Base-by-base conservation (phyloP, 768 basidiomycete genomes). In the Kwoniella sp. region DNA sequence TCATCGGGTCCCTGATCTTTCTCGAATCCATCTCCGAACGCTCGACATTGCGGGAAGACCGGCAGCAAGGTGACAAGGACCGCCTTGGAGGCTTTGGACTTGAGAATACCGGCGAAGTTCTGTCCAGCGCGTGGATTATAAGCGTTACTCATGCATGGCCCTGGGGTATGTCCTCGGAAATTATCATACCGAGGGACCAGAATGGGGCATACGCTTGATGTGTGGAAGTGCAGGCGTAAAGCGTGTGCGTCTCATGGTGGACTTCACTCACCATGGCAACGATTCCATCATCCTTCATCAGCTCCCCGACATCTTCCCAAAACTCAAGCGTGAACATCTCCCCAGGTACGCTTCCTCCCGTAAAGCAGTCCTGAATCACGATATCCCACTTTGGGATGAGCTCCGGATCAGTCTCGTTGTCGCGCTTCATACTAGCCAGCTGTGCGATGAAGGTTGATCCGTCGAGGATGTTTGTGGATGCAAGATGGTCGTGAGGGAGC, bases 301-400 rank as follows among this genome's bases (percentile, higher is more conserved):
- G 76, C 1, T 78, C 73, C 71, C 86, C 88, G 57, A 95, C 75
- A 58, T 88, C 87, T 25, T 83, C 69, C 91, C 92, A 95, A 76
- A 94, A 94, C 70, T 93, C 88, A 30, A 85, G 45, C 0, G 93
- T 91, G 81, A 90, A 97, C 57, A 97, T 82, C 73, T 92, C 89
- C 38, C 87, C 83, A 0, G 95, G 93, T 1, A 97, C 88, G n/a
- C 87, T 87, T 2, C 95, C 95, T 9, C 94, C 95, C 9, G 93
- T 92, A 78, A 96, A 97, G 74, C 91, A 91, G 73, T 95, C 94
- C 70, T 97, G 95, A 0, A 95, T 83, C 45, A 93, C 86, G 67
- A 75, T 81, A 61, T 76, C 89, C 74, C 86, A 92, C 70, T 12
- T 73, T 60, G 58, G 47, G 37, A 66, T 48, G 4, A 17, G 41